Conservation (phyloP, 2,329 filamentous ascomycete genomes). For the Colletotrichum nymphaeae region DNA sequence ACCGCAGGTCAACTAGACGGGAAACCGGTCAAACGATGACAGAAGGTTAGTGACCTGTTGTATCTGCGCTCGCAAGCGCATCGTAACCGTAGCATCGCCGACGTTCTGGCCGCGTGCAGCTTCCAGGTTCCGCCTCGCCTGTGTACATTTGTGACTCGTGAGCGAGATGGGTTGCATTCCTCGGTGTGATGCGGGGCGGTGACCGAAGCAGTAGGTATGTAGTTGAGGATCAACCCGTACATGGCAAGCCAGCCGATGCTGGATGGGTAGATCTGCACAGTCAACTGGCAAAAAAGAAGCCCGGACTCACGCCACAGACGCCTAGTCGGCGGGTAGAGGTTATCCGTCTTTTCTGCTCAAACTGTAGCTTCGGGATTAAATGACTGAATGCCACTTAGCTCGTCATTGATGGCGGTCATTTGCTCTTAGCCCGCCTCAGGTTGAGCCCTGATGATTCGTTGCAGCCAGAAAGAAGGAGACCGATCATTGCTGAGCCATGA, state of each 20-base stretch:
- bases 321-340: slow-evolving; percentile 24
- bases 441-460: slow-evolving; percentile 1
- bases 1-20: neutral
- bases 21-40: neutral
- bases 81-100: slow-evolving; percentile 5
- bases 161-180: neutral
- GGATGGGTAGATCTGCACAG: slow-evolving; percentile 13
- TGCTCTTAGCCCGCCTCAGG: slow-evolving; percentile 3
- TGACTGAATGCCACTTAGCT: slow-evolving; percentile 1
- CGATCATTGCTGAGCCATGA: neutral
- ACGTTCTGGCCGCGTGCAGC: neutral
- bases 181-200: neutral
- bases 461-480: neutral
- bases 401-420: neutral
- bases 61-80: slow-evolving; percentile 1
- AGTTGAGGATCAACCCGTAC: slow-evolving; percentile 12
- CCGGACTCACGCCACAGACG: slow-evolving; percentile 25
- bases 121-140: slow-evolving; percentile 7
- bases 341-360: slow-evolving; percentile 23
- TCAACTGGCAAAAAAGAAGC: neutral
- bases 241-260: neutral
- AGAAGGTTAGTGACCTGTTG: neutral
- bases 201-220: neutral
- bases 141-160: slow-evolving; percentile 1
- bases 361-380: slow-evolving; percentile 9